Evolutionary conservation across 768 basidiomycete species (phyloP).

Genomic region (Auricularia sp.): DNA sequence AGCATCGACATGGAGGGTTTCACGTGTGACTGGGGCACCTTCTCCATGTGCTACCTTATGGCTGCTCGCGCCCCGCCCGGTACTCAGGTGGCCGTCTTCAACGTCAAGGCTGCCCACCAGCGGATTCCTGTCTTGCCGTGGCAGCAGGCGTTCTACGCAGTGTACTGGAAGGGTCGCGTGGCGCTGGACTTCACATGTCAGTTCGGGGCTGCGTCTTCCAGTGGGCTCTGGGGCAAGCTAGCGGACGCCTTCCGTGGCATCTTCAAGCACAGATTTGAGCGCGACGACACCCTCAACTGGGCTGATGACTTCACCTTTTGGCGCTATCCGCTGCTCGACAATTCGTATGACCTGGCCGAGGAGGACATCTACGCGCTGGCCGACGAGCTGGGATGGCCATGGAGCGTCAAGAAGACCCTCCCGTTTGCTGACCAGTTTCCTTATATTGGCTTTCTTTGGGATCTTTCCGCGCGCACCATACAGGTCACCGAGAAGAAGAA

Average conservation of each 20-base stretch:
- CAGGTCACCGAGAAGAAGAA: neutral
- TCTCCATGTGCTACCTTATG: conserved; percentile 16
- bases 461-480: neutral
- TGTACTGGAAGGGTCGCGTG: conserved; percentile 13
- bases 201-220: conserved; percentile 21
- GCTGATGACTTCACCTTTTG: conserved; percentile 28
- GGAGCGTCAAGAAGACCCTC: conserved; percentile 21
- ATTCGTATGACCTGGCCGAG: neutral
- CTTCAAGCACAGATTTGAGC: conserved; percentile 12
- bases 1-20: conserved; percentile 22
- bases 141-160: conserved; percentile 15
- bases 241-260: conserved; percentile 24
- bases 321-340: conserved; percentile 1
- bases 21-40: conserved; percentile 29
- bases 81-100: conserved; percentile 30
- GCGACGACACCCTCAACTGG: conserved; percentile 22
- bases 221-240: conserved; percentile 23
- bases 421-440: conserved; percentile 16
- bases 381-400: conserved; percentile 22
- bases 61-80: conserved; percentile 22
- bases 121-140: conserved; percentile 22
- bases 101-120: conserved; percentile 17
- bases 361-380: conserved; percentile 8
- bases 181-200: neutral
- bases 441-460: neutral